A percentile compares a stretch with the other conserved stretches of the same genome.
Evolutionary conservation across 305 asterid species (phyloP).

Genomic region (Fraxinus paxiana): DNA sequence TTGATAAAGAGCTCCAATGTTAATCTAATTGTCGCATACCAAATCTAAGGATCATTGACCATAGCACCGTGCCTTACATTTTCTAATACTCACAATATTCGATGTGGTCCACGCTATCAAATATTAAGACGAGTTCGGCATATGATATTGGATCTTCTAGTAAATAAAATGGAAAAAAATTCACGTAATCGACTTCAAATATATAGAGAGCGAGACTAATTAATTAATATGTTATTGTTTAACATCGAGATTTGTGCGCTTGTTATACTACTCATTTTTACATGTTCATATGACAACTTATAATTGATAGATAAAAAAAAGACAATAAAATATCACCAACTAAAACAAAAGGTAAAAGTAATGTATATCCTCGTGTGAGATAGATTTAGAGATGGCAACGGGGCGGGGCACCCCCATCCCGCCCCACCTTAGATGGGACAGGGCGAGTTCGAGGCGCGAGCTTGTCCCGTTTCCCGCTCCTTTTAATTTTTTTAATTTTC

Average conservation of each 20-base stretch:
- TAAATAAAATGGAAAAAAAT: neutral
- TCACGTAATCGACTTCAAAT: neutral
- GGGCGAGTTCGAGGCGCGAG: too few species aligned
- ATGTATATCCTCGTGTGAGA: neutral
- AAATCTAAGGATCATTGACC: neutral
- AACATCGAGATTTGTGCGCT: neutral
- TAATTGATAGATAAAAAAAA: neutral
- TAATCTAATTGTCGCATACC: neutral
- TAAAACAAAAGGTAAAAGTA: neutral
- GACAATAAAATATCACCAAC: neutral
- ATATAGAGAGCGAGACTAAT: neutral
- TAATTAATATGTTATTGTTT: neutral
- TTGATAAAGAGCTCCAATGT: neutral
- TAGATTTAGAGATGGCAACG: neutral
- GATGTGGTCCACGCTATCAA: neutral
- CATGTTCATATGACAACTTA: neutral
- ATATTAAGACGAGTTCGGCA: neutral
- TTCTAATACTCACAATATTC: neutral
- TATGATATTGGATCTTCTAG: neutral
- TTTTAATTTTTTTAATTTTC: too few species aligned
- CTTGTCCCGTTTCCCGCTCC: too few species aligned
- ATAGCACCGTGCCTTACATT: neutral
- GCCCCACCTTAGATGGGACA: too few species aligned
- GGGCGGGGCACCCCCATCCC: too few species aligned
- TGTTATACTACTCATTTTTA: neutral